Conservation (phyloP, 2,329 filamentous ascomycete genomes). For the Fusarium falciforme region DNA sequence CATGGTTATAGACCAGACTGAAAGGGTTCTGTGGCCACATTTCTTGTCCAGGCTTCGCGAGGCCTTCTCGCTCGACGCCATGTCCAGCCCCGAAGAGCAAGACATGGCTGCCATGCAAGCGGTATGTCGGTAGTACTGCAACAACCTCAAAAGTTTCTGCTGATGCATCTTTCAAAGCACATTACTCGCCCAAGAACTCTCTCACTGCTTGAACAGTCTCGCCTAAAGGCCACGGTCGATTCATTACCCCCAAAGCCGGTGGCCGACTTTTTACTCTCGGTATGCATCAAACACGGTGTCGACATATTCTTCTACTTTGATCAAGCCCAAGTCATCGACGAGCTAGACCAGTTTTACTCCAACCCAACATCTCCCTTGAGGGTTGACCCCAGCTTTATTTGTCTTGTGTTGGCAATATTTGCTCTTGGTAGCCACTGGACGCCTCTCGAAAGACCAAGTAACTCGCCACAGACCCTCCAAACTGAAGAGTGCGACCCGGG, state of each 20-base stretch:
- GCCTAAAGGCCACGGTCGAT: slow-evolving; percentile 37
- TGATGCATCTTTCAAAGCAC: slow-evolving; percentile 1
- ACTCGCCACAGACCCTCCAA: background rate
- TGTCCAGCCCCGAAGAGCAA: slow-evolving; percentile 27
- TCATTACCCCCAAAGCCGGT: slow-evolving; percentile 42
- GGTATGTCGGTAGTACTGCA: background rate
- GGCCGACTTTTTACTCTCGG: slow-evolving; percentile 45
- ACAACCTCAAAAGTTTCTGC: background rate
- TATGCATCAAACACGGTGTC: slow-evolving; percentile 43
- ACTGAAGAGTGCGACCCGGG: slow-evolving; percentile 42
- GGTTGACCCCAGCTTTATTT: slow-evolving; percentile 41
- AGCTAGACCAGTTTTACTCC: slow-evolving; percentile 43
- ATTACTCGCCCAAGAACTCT: slow-evolving; percentile 21
- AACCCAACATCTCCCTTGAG: slow-evolving; percentile 31
- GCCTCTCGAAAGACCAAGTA: slow-evolving; percentile 42
- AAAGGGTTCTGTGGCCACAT: slow-evolving; percentile 44
- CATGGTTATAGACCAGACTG: slow-evolving; percentile 25
- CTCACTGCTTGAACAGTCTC: slow-evolving; percentile 28
- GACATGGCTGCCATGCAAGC: slow-evolving; percentile 37
- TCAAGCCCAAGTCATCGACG: slow-evolving; percentile 38
- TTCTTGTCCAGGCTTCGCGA: slow-evolving; percentile 42
- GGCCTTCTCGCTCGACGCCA: slow-evolving; percentile 44
- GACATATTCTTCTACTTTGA: slow-evolving; percentile 48
- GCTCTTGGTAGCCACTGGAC: slow-evolving; percentile 52
- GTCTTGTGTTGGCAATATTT: slow-evolving; percentile 41